Evolutionary conservation across 495 filamentous ascomycete species (phyloP), one percentile per base, ranked within the genome.

Genomic region (Trichocladium antarcticum): DNA sequence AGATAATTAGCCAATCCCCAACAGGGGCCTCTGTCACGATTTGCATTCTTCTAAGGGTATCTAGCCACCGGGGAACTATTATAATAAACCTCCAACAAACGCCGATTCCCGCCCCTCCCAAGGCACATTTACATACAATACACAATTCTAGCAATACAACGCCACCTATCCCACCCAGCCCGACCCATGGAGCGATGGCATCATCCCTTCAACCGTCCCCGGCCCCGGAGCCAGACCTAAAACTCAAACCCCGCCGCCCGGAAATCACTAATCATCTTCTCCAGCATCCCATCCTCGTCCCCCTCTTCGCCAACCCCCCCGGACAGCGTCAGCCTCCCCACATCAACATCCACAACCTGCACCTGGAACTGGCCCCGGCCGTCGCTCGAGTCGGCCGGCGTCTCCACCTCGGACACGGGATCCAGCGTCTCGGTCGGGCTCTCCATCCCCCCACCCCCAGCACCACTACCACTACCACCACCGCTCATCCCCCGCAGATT

Each of bases 391-490:
- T n/a, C n/a, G n/a, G n/a, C n/a, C n/a, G 43, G 62, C 17, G 60
- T 65, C 19, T 55, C 51, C 1, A 53, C 47, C 45, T 61, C 62
- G 14, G 57, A 59, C 2, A 56, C 57, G 2, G 57, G 53, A 32
- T 60, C 62, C 34, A 65, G 47, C 28, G 57, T 61, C 17, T 60
- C 59, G 4, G 58, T 51, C 12, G 62, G 57, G 21, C 52, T 58
- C 16, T 51, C 58, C 12, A 42, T 19, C 14, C 53, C 58, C n/a
- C n/a, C n/a, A n/a, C n/a, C n/a, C n/a, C n/a, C n/a, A n/a, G n/a
- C n/a, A n/a, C n/a, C n/a, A n/a, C 21, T 49, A 57, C 27, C 27
- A 10, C 27, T 29, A 10, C 27, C 27, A 10, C 27, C 10, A 29
- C 27, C 27, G 27, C n/a, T n/a, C n/a, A n/a, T n/a, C n/a, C n/a